Conservation (phyloP, 2,329 filamentous ascomycete species). For the Microdochium bolleyi region DNA sequence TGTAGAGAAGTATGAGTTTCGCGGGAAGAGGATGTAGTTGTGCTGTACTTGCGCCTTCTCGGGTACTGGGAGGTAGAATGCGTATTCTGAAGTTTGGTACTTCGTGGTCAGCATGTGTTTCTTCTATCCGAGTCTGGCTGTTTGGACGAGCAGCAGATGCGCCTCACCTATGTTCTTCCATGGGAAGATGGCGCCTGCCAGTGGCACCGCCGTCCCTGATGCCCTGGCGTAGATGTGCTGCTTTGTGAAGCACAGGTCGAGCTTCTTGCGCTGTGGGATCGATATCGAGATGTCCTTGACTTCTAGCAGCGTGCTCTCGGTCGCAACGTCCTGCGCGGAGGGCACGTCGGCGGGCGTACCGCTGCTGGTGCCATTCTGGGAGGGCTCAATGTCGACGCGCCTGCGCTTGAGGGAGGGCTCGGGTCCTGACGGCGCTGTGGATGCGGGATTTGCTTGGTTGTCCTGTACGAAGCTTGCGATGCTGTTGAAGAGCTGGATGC, state of each 20-base stretch:
- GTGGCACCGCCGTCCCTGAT: slow-evolving; percentile 41
- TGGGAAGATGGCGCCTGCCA: slow-evolving; percentile 45
- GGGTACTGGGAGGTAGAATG: slow-evolving; percentile 56
- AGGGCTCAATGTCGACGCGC: slow-evolving; percentile 35
- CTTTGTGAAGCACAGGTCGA: slow-evolving; percentile 54
- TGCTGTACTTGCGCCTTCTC: slow-evolving; percentile 58
- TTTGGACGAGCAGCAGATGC: neutral
- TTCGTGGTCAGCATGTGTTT: neutral
- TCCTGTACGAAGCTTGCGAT: slow-evolving; percentile 44
- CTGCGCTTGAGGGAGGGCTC: slow-evolving; percentile 45
- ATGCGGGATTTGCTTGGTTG: slow-evolving; percentile 27
- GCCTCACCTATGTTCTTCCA: slow-evolving; percentile 56
- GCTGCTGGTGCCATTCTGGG: slow-evolving; percentile 14
- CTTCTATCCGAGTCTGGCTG: neutral
- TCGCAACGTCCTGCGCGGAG: slow-evolving; percentile 29
- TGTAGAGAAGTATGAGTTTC: slow-evolving; percentile 42
- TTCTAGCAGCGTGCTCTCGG: slow-evolving; percentile 47
- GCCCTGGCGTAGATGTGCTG: slow-evolving; percentile 50
- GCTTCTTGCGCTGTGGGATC: slow-evolving; percentile 61
- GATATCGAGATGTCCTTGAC: slow-evolving; percentile 62
- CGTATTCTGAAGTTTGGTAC: slow-evolving; percentile 37
- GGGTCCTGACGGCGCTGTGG: slow-evolving; percentile 5
- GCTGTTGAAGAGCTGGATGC: slow-evolving; percentile 46
- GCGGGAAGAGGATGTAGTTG: slow-evolving; percentile 58
- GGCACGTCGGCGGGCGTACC: slow-evolving; percentile 11